Conservation (phyloP, 371 early-diverging fungal species). For the Capillidium heterosporum region DNA sequence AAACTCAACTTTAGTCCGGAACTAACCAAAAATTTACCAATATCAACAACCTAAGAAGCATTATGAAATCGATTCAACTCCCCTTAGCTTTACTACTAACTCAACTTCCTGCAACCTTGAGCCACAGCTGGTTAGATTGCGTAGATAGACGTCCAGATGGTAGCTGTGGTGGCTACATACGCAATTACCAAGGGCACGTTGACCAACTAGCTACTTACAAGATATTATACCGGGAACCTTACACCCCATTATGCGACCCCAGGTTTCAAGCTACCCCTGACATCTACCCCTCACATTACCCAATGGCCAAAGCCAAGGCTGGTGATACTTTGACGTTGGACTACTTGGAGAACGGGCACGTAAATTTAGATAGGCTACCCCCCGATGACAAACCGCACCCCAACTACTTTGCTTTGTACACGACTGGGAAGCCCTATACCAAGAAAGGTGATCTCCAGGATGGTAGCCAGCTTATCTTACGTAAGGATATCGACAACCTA, state of each 20-base stretch:
- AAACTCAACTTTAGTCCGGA: too few species aligned
- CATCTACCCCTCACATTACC: background rate
- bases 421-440: background rate
- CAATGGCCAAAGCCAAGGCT: constrained; percentile 1
- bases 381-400: constrained; percentile 3
- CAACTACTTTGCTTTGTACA: background rate
- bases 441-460: background rate
- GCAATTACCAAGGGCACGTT: constrained; percentile 1
- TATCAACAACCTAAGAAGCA: too few species aligned
- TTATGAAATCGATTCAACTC: too few species aligned
- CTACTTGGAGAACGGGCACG: constrained; percentile 4
- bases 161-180: constrained; percentile 9
- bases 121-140: constrained; percentile 16
- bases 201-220: background rate
- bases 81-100: too few species aligned
- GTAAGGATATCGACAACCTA: background rate
- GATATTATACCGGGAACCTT: background rate
- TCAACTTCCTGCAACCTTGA: too few species aligned
- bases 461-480: background rate
- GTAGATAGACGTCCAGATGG: constrained; percentile 11
- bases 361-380: background rate
- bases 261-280: background rate
- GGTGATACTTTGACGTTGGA: background rate
- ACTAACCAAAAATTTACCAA: too few species aligned
- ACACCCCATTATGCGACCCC: background rate